Base-by-base conservation (phyloP, 2,329 filamentous ascomycete genomes). In the Chaetothyriales sp. region DNA sequence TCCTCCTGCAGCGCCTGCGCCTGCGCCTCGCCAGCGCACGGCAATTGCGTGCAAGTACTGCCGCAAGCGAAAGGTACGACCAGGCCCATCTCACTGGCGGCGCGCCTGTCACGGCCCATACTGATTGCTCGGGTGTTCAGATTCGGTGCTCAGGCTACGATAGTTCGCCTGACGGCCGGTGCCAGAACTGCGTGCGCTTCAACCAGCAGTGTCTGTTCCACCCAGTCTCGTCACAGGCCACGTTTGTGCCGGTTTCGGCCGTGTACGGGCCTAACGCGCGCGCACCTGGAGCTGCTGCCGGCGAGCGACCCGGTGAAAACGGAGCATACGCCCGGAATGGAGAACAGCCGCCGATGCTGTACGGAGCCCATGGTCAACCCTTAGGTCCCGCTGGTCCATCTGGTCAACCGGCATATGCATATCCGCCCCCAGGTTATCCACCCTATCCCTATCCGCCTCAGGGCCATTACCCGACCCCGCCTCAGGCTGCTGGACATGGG, bases 191-290 rank as follows among this genome's bases (percentile, higher is more conserved):
- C 63, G 73, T 80, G 56, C 74, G 82, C 46, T 86, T 86, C 68
- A 81, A 82, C 57, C 82, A 86, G 66, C 81, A 84, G 63, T 86
- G 83, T 67, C 79, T 86, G 66, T 86, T 86, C 66, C 85, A 81
- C 1, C 82, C 83, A 2, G 82, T 86, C 20, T 84, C 80, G 2
- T 82, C 81, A 9, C 81, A 85, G 66, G 79, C 81, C 7, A 82
- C 83, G 9, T 86, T 86, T 61, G 82, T 86, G 32, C 82, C 82
- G 6, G 81, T 81, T 8, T 80, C 84, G 63, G 80, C 81, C 5
- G 78, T 81, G 52, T 84, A 76, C 55, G 57, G 55, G 47, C 74
- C 75, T 15, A 63, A 58, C 42, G 61, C 57, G 28, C 65, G 65
- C 43, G 59, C 60, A 49, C 58, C 57, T 22, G 48, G 58, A 43